Base-by-base conservation (phyloP, 2,329 filamentous ascomycete species). In the Uncinocarpus reesii region DNA sequence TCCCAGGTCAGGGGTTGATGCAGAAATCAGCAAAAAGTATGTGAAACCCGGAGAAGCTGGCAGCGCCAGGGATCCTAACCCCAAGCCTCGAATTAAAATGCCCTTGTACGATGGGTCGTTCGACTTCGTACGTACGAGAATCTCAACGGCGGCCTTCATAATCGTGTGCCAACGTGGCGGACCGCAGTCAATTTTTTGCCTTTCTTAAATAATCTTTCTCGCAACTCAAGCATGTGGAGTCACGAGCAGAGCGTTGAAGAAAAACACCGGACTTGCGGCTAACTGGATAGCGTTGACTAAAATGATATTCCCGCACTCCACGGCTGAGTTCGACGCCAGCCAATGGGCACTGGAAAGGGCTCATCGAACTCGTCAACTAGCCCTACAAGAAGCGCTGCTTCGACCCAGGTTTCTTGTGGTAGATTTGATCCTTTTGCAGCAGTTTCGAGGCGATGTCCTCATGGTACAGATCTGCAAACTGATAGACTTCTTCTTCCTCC, bases 41-140 rank as follows among this genome's bases (percentile, higher is more conserved):
- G 24, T 47, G 45, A 47, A 40, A 47, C 45, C 35, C 35, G 45
- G 36, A 47, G 45, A 40, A 41, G 24, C 29, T 41, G 26, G n/a
- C 6, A 28, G 35, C 20, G 36, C 35, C 35, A 34, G 45, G 45
- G 45, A 47, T 40, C 23, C 28, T 26, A 26, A 47, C 28, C 45
- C 37, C 45, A 41, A 41, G 34, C 26, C 35, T 47, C 35, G 36
- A 47, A 40, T 47, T 23, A 47, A 18, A 47, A 41, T 47, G 45
- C 15, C 29, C 16, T 18, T n/a, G 15, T 35, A 21, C 40, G 40
- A 40, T 47, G 45, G 45, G 45, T 34, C 45, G 11, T 18, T 24
- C 26, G n/a, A n/a, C n/a, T n/a, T n/a, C n/a, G n/a, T n/a, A n/a
- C n/a, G n/a, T 40, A 5, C 32, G 35, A 32, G 29, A 35, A 16